Evolutionary conservation across 2,329 filamentous ascomycete genomes (phyloP).

Genomic region (Cladosporium austrohemisphaericum): DNA sequence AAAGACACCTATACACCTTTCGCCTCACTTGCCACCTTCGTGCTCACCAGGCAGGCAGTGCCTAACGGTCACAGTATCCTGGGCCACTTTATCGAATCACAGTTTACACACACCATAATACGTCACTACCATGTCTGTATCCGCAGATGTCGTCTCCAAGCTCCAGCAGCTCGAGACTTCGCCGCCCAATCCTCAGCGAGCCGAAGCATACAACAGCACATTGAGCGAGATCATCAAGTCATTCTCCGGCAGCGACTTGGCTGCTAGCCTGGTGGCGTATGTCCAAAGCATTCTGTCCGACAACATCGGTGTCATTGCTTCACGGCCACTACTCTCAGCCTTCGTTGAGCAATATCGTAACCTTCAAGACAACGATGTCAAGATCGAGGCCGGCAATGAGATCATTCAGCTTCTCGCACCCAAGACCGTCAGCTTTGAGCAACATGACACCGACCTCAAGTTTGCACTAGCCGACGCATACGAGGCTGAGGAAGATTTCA

Average conservation of each 20-base stretch:
- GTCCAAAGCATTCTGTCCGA: slow-evolving; percentile 62
- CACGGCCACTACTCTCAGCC: slow-evolving; percentile 63
- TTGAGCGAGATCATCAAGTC: slow-evolving; percentile 53
- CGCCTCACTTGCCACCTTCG: no score
- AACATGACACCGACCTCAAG: slow-evolving; percentile 76
- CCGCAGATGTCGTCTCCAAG: slow-evolving; percentile 1
- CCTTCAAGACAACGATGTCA: slow-evolving; percentile 60
- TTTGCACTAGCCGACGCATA: slow-evolving; percentile 79
- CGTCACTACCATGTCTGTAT: slow-evolving; percentile 2
- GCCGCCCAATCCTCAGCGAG: slow-evolving; percentile 21
- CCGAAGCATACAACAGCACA: slow-evolving; percentile 55
- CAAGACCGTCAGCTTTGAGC: slow-evolving; percentile 71
- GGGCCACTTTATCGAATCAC: no score
- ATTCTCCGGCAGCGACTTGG: slow-evolving; percentile 43
- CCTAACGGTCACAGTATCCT: no score
- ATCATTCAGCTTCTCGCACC: slow-evolving; percentile 65
- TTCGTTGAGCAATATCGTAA: slow-evolving; percentile 63
- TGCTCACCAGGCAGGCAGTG: no score
- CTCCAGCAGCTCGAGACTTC: slow-evolving; percentile 8
- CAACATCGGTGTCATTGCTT: slow-evolving; percentile 70
- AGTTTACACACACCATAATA: no score
- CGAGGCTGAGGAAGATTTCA: slow-evolving; percentile 77
- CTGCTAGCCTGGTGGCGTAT: slow-evolving; percentile 64
- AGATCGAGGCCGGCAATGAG: slow-evolving; percentile 69
- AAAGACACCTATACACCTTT: no score